phyloP scores from a whole-genome alignment of 2,329 filamentous ascomycete genomes.

The Aspergillus udagawae region DNA sequence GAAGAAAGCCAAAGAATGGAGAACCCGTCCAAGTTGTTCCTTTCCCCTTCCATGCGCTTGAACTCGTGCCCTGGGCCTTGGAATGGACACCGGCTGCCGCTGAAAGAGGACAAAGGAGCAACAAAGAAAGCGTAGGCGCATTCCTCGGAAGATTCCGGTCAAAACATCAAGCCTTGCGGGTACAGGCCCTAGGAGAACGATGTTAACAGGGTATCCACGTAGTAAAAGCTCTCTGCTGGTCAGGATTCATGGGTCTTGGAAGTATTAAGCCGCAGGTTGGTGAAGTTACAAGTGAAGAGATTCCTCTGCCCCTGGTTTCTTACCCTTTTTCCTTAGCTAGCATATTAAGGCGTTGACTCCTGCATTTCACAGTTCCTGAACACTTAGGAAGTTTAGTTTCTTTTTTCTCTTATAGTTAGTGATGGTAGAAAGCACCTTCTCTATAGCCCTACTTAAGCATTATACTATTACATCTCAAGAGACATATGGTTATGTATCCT shows the following conservation, averaged over 20 bases:
- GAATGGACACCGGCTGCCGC: background rate
- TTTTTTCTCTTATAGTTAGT: no score
- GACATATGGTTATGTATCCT: no score
- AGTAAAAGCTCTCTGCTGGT: background rate
- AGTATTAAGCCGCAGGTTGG: background rate
- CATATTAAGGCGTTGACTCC: no score
- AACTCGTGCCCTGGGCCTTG: background rate
- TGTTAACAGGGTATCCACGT: background rate
- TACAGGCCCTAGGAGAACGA: background rate
- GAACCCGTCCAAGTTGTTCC: background rate
- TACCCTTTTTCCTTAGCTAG: background rate
- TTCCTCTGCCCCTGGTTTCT: background rate
- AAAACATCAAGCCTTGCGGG: background rate
- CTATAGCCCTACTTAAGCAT: no score
- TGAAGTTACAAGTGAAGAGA: background rate
- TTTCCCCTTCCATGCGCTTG: background rate
- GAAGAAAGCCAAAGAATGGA: background rate
- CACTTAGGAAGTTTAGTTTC: no score
- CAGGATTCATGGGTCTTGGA: background rate
- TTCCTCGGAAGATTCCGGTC: conserved; percentile 16
- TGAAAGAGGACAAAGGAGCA: background rate
- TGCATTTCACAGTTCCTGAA: no score
- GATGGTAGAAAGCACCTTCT: no score
- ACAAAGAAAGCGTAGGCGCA: conserved; percentile 14
- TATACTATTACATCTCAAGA: no score